phyloP scores from a whole-genome alignment of 768 basidiomycete genomes.

The Trametes coccinea region DNA sequence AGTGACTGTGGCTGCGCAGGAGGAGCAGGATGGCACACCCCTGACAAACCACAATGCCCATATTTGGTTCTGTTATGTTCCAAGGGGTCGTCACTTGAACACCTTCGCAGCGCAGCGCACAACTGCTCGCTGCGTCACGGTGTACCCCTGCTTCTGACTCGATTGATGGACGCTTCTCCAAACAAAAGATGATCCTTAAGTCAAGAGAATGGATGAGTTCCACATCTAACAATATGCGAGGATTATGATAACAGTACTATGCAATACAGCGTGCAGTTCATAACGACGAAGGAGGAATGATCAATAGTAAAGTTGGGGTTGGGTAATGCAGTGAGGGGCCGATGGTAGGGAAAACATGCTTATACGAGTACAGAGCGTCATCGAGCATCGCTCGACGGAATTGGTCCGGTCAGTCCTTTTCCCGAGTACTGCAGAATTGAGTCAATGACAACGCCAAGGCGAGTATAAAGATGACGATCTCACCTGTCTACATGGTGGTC shows the following conservation, averaged over 20 bases:
- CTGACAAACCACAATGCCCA: conserved; percentile 6
- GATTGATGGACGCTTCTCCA: too few relatives aligned
- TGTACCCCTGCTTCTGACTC: too few relatives aligned
- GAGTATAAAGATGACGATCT: neutral
- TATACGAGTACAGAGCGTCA: conserved; percentile 16
- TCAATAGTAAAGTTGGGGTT: neutral
- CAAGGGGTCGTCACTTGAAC: neutral
- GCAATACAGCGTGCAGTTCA: conserved; percentile 18
- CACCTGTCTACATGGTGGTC: conserved; percentile 30
- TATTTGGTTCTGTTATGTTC: neutral
- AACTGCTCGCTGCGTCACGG: too few relatives aligned
- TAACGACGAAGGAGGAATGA: neutral
- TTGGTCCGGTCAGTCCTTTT: conserved; percentile 8
- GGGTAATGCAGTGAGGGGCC: neutral
- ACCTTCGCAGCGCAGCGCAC: too few relatives aligned
- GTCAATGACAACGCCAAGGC: neutral
- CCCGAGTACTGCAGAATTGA: neutral
- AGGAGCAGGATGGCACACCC: neutral
- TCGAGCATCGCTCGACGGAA: neutral
- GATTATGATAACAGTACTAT: conserved; percentile 15
- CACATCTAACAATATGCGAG: conserved; percentile 9
- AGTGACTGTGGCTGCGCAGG: too few relatives aligned
- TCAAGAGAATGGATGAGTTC: too few relatives aligned
- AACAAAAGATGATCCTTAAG: too few relatives aligned
- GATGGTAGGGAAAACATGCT: conserved; percentile 4